Evolutionary conservation across 768 basidiomycete species (phyloP).

Genomic region (Clitopilus passeckerianus): DNA sequence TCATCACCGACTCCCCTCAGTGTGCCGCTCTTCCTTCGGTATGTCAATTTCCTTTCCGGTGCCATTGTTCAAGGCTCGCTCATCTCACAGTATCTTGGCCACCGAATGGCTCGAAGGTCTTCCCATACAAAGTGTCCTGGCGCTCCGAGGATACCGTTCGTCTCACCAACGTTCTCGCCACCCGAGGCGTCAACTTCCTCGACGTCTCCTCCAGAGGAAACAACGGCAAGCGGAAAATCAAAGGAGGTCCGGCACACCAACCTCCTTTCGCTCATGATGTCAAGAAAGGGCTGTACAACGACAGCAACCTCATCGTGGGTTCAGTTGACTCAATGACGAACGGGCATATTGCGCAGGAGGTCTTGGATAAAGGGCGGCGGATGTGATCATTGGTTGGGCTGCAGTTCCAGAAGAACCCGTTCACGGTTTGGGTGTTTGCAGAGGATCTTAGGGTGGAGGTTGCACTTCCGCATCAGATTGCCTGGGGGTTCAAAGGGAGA

Average conservation of each 20-base stretch:
- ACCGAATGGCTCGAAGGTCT: constrained; percentile 68
- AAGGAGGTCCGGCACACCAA: neutral
- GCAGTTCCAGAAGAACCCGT: constrained; percentile 55
- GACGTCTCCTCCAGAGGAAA: constrained; percentile 53
- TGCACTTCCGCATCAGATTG: constrained; percentile 43
- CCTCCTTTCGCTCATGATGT: neutral
- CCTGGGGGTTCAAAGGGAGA: constrained; percentile 27
- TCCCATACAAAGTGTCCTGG: constrained; percentile 63
- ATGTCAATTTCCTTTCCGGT: constrained; percentile 11
- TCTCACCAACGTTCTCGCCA: constrained; percentile 40
- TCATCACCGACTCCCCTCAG: constrained; percentile 47
- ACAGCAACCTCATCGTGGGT: neutral
- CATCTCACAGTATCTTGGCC: constrained; percentile 47
- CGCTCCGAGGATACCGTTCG: constrained; percentile 56
- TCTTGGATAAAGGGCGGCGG: constrained; percentile 50
- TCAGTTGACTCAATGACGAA: constrained; percentile 44
- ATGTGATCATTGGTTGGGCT: constrained; percentile 49
- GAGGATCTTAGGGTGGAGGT: constrained; percentile 45
- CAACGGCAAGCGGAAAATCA: neutral
- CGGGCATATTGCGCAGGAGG: constrained; percentile 45
- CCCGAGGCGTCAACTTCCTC: constrained; percentile 54
- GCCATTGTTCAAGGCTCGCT: neutral
- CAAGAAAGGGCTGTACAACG: neutral
- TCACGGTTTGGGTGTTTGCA: constrained; percentile 40
- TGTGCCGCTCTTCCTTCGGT: constrained; percentile 75